Evolutionary conservation across 257 asterid species (phyloP).

Genomic region (Capsicum pubescens): DNA sequence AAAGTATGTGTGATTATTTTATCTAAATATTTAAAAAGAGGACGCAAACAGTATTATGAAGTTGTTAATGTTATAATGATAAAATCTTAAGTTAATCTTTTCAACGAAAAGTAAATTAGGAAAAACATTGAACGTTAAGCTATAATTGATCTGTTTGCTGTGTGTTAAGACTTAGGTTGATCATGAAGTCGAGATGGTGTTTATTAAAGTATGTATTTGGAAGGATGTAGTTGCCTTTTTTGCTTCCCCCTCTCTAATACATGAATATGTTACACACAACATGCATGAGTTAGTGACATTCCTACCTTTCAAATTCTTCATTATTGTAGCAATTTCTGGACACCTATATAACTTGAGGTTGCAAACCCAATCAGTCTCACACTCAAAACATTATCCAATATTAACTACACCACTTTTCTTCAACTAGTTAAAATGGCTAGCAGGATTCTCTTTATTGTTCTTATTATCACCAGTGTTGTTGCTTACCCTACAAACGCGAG

Average conservation of each 20-base stretch:
- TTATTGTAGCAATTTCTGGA: background rate
- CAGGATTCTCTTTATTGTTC: slow-evolving; percentile 27
- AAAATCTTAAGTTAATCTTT: background rate
- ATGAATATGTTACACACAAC: background rate
- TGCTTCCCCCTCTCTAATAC: background rate
- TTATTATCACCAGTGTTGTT: slow-evolving; percentile 30
- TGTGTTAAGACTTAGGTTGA: slow-evolving; percentile 34
- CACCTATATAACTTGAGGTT: slow-evolving; percentile 29
- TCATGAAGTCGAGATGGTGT: slow-evolving; percentile 32
- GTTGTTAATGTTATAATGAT: background rate
- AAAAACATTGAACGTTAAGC: background rate
- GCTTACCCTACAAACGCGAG: slow-evolving; percentile 22
- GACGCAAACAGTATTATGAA: background rate
- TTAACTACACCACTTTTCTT: background rate
- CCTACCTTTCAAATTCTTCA: slow-evolving; percentile 12
- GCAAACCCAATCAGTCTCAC: background rate
- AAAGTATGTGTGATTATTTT: too few species aligned
- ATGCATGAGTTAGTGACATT: slow-evolving; percentile 20
- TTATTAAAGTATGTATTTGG: background rate
- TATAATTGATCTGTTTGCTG: background rate
- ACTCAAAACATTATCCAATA: slow-evolving; percentile 15
- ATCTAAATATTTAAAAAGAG: background rate
- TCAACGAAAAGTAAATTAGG: background rate
- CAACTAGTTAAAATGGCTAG: slow-evolving; percentile 30
- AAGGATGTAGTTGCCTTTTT: background rate